phyloP scores from a whole-genome alignment of 805 yeast genomes.

The Lipomyces sp. region DNA sequence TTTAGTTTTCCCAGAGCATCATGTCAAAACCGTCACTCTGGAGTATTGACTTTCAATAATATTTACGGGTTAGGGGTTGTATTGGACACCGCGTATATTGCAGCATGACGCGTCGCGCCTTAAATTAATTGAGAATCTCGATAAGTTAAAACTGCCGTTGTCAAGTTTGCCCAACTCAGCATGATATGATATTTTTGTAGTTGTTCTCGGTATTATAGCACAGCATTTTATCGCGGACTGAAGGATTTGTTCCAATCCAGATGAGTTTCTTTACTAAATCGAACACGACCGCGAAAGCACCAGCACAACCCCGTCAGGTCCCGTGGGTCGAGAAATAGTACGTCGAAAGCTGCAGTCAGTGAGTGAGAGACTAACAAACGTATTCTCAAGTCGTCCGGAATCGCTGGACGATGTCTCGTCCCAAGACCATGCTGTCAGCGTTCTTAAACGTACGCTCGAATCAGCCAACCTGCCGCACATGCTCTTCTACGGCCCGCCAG shows the following conservation, averaged over 20 bases:
- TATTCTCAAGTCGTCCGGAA: slow-evolving; percentile 70
- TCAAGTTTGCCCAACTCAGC: background rate
- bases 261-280: slow-evolving; percentile 9
- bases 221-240: background rate
- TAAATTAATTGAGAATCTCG: background rate
- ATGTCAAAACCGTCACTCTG: too few relatives aligned
- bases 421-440: slow-evolving; percentile 86
- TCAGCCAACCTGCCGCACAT: slow-evolving; percentile 88
- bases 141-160: background rate
- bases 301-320: slow-evolving; percentile 31
- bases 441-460: slow-evolving; percentile 74
- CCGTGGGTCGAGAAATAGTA: slow-evolving; percentile 94
- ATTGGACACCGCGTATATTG: background rate
- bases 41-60: too few relatives aligned
- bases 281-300: background rate
- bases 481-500: slow-evolving; percentile 93
- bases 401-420: slow-evolving; percentile 85
- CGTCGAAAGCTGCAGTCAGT: slow-evolving; percentile 30
- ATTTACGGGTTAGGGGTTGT: too few relatives aligned
- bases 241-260: background rate
- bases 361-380: background rate
- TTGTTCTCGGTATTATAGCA: background rate
- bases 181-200: background rate
- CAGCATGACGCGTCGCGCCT: slow-evolving; percentile 5
- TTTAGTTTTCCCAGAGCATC: too few relatives aligned